Conservation (phyloP, 2,329 filamentous ascomycete species). For the Pyrenophora seminiperda region DNA sequence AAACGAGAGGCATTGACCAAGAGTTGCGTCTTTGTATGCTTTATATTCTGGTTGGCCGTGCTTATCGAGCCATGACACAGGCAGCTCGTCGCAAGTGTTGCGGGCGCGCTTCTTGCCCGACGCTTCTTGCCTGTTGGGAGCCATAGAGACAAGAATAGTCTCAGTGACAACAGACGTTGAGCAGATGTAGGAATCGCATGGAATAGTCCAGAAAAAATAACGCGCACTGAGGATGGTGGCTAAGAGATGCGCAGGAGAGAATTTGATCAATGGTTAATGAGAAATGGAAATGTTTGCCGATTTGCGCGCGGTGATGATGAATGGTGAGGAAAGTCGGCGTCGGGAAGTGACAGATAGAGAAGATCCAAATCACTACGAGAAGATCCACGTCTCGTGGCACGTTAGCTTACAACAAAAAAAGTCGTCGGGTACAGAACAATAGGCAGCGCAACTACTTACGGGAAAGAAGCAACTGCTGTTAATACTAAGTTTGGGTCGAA, state of each 20-base stretch:
- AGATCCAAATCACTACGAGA: slow-evolving; percentile 39
- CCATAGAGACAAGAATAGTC: slow-evolving; percentile 24
- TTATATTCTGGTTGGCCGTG: slow-evolving; percentile 35
- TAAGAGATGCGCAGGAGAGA: slow-evolving; percentile 15
- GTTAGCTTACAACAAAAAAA: slow-evolving; percentile 31
- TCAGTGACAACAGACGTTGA: slow-evolving; percentile 12
- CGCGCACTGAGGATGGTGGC: slow-evolving; percentile 13
- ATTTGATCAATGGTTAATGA: slow-evolving; percentile 11
- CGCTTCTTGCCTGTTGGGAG: slow-evolving; percentile 24
- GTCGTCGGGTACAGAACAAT: slow-evolving; percentile 13
- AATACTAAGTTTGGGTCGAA: slow-evolving; percentile 13
- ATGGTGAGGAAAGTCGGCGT: slow-evolving; percentile 29
- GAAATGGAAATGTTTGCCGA: slow-evolving; percentile 21
- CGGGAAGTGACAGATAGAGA: slow-evolving; percentile 41
- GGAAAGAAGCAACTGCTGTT: slow-evolving; percentile 16
- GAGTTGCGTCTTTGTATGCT: slow-evolving; percentile 30
- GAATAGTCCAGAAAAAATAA: slow-evolving; percentile 12
- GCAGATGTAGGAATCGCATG: slow-evolving; percentile 10
- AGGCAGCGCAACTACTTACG: slow-evolving; percentile 21
- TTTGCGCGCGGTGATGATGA: slow-evolving; percentile 28
- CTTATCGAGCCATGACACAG: slow-evolving; percentile 26
- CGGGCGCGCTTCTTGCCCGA: slow-evolving; percentile 10
- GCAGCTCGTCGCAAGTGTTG: slow-evolving; percentile 15
- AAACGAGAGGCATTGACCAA: slow-evolving; percentile 33
- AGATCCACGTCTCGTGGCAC: slow-evolving; percentile 45